These are phyloP conservation scores for Bipolaris sorokiniana DNA, from an alignment of 2,329 filamentous ascomycete species.

Conservation along the genomic window DNA sequence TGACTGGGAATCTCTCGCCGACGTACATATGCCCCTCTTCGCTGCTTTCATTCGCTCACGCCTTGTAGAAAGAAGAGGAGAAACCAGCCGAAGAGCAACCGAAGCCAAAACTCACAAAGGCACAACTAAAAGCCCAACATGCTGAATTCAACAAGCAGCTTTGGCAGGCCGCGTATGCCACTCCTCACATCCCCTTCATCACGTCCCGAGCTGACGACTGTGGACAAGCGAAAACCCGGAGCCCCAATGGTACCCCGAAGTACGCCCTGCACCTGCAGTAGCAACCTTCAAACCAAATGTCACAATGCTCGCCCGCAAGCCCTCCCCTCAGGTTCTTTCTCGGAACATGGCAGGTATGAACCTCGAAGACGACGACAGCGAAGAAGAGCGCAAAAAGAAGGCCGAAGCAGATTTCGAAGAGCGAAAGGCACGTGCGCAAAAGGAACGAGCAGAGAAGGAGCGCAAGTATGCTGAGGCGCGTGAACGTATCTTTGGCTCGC, in stretches of 20 bases:
- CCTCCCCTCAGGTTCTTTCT: constrained; percentile 65
- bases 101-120: constrained; percentile 66
- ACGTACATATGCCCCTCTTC: constrained; percentile 57
- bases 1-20: constrained; percentile 83
- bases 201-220: constrained; percentile 22
- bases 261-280: constrained; percentile 68
- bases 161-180: constrained; percentile 83
- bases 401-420: constrained; percentile 74
- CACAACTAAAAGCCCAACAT: constrained; percentile 80
- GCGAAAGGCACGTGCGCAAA: constrained; percentile 75
- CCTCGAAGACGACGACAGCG: constrained; percentile 64
- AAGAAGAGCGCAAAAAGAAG: constrained; percentile 66
- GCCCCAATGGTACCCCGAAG: constrained; percentile 76
- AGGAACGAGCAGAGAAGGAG: constrained; percentile 87
- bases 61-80: constrained; percentile 45
- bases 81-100: constrained; percentile 49
- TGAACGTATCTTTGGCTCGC: constrained; percentile 81
- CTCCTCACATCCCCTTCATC: background rate
- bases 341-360: constrained; percentile 60
- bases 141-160: constrained; percentile 82
- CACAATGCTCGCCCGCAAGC: constrained; percentile 84
- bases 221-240: constrained; percentile 71
- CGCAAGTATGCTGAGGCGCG: constrained; percentile 86
- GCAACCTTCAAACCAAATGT: constrained; percentile 80
- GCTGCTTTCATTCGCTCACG: constrained; percentile 25